Conservation (phyloP, 371 early-diverging fungal species). For the Rhizomucor pusillus region DNA sequence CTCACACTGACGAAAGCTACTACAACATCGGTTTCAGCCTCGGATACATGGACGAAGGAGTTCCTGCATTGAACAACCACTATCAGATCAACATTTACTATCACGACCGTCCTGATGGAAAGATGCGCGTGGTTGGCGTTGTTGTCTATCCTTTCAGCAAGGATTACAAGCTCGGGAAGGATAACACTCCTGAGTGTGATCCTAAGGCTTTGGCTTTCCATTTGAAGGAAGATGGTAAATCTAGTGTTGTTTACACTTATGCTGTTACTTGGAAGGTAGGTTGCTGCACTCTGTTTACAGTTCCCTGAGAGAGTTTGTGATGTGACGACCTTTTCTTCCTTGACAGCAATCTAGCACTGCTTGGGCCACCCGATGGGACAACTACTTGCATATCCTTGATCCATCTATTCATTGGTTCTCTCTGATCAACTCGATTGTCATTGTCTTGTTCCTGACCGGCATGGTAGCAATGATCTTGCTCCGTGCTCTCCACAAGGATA, state of each 20-base stretch:
- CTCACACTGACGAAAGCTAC: slow-evolving; percentile 54
- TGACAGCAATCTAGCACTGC: slow-evolving; percentile 56
- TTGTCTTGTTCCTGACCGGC: slow-evolving; percentile 86
- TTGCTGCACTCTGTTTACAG: background rate
- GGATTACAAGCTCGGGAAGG: slow-evolving; percentile 36
- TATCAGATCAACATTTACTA: slow-evolving; percentile 79
- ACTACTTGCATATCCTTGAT: slow-evolving; percentile 79
- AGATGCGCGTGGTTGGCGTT: slow-evolving; percentile 83
- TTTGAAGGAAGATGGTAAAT: slow-evolving; percentile 45
- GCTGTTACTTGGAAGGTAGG: slow-evolving; percentile 79
- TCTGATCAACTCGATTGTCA: slow-evolving; percentile 84
- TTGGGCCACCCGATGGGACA: slow-evolving; percentile 97
- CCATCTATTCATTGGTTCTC: slow-evolving; percentile 84
- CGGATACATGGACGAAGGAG: slow-evolving; percentile 33
- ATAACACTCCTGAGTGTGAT: slow-evolving; percentile 39
- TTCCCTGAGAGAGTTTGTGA: background rate
- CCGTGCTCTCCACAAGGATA: slow-evolving; percentile 86
- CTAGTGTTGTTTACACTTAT: slow-evolving; percentile 77
- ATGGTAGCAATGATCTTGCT: slow-evolving; percentile 86
- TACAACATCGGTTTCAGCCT: slow-evolving; percentile 83
- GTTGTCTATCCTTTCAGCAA: slow-evolving; percentile 63
- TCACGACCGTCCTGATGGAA: slow-evolving; percentile 55
- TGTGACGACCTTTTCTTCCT: slow-evolving; percentile 1
- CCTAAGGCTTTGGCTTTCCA: slow-evolving; percentile 35
- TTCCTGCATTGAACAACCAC: slow-evolving; percentile 16